Evolutionary conservation across 768 basidiomycete species (phyloP).

Genomic region (Suillus occidentalis): DNA sequence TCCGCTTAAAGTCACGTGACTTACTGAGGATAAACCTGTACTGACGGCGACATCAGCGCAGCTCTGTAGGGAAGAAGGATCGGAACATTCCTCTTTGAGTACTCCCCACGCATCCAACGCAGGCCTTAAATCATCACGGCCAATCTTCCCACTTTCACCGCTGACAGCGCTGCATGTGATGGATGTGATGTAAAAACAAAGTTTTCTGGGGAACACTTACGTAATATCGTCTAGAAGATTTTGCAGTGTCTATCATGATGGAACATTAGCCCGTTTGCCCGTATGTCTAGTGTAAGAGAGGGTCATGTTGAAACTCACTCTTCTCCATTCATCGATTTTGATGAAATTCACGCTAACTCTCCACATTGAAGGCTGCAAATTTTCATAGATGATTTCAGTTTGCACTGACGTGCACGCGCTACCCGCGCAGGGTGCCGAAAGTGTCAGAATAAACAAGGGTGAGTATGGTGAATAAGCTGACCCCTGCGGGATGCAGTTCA

Average conservation of each 20-base stretch:
- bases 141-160: neutral
- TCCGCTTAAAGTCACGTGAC: neutral
- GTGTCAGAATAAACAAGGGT: neutral
- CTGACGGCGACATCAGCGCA: neutral
- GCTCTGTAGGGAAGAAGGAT: neutral
- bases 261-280: neutral
- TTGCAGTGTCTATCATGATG: neutral
- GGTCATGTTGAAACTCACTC: neutral
- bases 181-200: neutral
- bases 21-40: conserved; percentile 1
- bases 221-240: neutral
- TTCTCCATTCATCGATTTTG: neutral
- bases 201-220: neutral
- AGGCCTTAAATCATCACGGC: neutral
- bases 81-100: neutral
- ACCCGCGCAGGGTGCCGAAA: neutral
- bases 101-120: neutral
- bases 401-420: neutral
- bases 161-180: neutral
- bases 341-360: neutral
- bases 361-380: neutral
- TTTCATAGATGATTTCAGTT: neutral
- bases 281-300: neutral
- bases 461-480: neutral
- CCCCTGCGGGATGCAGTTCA: neutral